phyloP scores from a whole-genome alignment of 371 early-diverging fungal genomes.

The Entomophthora muscae region DNA sequence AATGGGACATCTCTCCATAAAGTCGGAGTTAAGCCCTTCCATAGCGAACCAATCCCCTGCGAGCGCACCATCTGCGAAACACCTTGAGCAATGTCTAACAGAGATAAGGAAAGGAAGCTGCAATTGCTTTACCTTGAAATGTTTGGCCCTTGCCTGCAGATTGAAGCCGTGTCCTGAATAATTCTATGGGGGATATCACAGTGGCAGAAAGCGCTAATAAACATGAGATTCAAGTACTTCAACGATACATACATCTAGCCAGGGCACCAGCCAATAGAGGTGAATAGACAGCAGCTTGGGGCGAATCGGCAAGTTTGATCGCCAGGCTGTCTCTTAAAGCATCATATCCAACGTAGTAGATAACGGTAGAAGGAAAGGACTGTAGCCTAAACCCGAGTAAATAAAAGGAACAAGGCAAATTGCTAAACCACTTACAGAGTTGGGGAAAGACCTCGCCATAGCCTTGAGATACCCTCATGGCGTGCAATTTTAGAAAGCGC shows the following conservation, averaged over 20 bases:
- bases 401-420: background rate
- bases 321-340: constrained; percentile 40
- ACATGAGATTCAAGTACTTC: background rate
- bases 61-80: constrained; percentile 35
- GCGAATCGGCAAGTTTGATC: background rate
- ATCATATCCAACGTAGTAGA: constrained; percentile 92
- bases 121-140: constrained; percentile 18
- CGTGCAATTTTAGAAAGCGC: constrained; percentile 59
- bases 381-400: constrained; percentile 26
- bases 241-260: constrained; percentile 43
- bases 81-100: constrained; percentile 31
- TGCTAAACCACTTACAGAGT: constrained; percentile 25
- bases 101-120: background rate
- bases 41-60: constrained; percentile 45
- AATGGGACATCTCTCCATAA: constrained; percentile 93
- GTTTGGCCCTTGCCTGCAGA: constrained; percentile 27
- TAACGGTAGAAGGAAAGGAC: constrained; percentile 79
- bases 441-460: constrained; percentile 82
- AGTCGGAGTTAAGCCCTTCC: constrained; percentile 80
- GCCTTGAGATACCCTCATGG: constrained; percentile 50
- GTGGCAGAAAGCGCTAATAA: constrained; percentile 49
- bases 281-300: constrained; percentile 18
- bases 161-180: constrained; percentile 81
- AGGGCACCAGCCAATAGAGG: constrained; percentile 64
- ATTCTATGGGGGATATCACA: constrained; percentile 73